A percentile compares a stretch with the other conserved stretches of the same genome.
Evolutionary conservation across 2,329 filamentous ascomycete species (phyloP).

Genomic region (Pseudogymnoascus sp.): DNA sequence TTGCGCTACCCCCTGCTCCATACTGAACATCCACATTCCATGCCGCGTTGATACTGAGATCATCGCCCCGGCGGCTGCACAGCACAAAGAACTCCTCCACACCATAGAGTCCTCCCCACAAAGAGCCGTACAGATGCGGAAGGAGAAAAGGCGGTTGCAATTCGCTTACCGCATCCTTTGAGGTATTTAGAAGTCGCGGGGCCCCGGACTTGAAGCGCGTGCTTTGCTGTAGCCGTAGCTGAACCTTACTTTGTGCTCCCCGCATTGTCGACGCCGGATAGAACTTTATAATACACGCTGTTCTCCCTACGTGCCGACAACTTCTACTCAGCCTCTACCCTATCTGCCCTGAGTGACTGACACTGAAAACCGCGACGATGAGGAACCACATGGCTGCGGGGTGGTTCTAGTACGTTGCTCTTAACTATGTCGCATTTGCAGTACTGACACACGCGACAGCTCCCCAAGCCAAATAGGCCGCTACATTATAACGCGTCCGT

Average conservation of each 20-base stretch:
- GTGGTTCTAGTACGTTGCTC: background rate
- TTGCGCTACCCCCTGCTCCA: background rate
- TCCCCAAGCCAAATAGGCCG: constrained; percentile 28
- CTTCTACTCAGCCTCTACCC: background rate
- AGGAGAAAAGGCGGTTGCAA: background rate
- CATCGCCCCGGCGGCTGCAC: background rate
- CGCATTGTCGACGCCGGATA: background rate
- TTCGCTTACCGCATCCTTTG: background rate
- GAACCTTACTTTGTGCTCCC: background rate
- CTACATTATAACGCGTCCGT: constrained; percentile 29
- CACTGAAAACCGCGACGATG: background rate
- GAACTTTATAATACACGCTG: background rate
- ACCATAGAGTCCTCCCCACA: background rate
- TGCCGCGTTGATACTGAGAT: background rate
- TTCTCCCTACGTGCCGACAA: background rate
- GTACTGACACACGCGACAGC: background rate
- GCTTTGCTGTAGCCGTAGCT: background rate
- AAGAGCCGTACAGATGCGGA: background rate
- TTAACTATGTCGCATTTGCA: background rate
- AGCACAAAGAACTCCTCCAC: background rate
- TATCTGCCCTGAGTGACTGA: background rate
- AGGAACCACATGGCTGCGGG: constrained; percentile 4
- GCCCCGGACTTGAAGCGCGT: background rate
- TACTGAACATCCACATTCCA: background rate
- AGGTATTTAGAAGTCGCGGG: background rate